Conservation (phyloP, 108 stramenopile species). For the Conticribra guillardii region DNA sequence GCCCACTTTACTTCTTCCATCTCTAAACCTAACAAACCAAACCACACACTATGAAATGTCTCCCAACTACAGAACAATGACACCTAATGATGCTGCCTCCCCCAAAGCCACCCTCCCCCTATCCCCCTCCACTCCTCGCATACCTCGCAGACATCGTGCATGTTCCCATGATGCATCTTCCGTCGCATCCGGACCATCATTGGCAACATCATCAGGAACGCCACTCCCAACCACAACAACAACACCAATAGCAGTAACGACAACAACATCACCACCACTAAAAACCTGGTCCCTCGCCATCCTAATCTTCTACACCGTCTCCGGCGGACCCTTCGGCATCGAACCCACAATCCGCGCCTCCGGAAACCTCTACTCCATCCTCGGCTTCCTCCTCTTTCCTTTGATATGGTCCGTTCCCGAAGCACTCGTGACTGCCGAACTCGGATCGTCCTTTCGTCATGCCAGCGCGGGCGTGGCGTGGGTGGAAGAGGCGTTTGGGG, state of each 20-base stretch:
- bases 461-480: slow-evolving; percentile 73
- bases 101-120: too few species aligned
- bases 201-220: neutral
- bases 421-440: slow-evolving; percentile 79
- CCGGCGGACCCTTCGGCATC: slow-evolving; percentile 91
- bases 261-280: neutral
- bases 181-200: too few species aligned
- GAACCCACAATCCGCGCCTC: slow-evolving; percentile 88
- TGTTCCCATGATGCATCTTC: too few species aligned
- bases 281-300: neutral
- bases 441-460: slow-evolving; percentile 67
- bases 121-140: too few species aligned
- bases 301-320: slow-evolving; percentile 16
- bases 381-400: slow-evolving; percentile 70
- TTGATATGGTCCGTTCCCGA: slow-evolving; percentile 77
- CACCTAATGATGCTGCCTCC: too few species aligned
- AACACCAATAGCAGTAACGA: neutral
- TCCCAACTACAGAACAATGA: too few species aligned
- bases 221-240: neutral
- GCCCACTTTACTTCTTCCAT: too few species aligned
- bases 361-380: slow-evolving; percentile 86
- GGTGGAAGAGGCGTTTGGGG: slow-evolving; percentile 80
- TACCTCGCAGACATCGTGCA: too few species aligned
- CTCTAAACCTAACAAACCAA: too few species aligned
- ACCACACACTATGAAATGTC: too few species aligned